Percentiles rank a stretch among this genome's conserved stretches.
phyloP scores from a whole-genome alignment of 2,329 filamentous ascomycete genomes.

The Shiraia sp. region DNA sequence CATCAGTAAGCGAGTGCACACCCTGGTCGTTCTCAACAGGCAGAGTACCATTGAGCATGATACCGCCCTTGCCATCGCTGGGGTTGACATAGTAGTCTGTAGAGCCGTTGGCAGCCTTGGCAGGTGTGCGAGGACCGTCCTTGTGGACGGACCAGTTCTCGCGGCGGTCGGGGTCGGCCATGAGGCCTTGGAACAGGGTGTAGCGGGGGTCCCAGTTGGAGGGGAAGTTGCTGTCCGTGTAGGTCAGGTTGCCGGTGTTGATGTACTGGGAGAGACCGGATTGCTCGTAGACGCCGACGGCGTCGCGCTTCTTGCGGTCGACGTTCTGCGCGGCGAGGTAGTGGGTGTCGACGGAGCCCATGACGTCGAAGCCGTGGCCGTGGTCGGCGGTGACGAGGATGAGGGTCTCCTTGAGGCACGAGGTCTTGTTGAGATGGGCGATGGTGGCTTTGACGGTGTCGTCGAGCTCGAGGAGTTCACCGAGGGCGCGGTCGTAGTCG shows the following conservation, averaged over 20 bases:
- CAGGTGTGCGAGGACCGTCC: constrained; percentile 65
- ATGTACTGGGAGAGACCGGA: constrained; percentile 78
- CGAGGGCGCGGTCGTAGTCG: constrained; percentile 84
- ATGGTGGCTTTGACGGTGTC: constrained; percentile 79
- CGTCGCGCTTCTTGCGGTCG: constrained; percentile 74
- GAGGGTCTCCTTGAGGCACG: constrained; percentile 73
- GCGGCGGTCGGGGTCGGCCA: constrained; percentile 72
- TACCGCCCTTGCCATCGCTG: constrained; percentile 66
- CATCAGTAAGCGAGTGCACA: constrained; percentile 46
- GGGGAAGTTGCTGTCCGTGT: constrained; percentile 78
- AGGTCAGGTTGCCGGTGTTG: constrained; percentile 62
- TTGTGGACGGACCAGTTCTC: constrained; percentile 77
- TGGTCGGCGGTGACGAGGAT: constrained; percentile 85
- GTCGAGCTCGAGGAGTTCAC: constrained; percentile 82
- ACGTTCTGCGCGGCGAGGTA: constrained; percentile 69
- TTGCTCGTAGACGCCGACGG: constrained; percentile 72
- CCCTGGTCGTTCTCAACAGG: constrained; percentile 64
- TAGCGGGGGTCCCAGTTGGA: constrained; percentile 85
- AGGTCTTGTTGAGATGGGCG: constrained; percentile 67
- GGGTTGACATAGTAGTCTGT: constrained; percentile 70
- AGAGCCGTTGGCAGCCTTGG: constrained; percentile 56
- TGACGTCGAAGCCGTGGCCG: constrained; percentile 88
- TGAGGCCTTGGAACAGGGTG: constrained; percentile 73
- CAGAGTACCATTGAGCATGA: constrained; percentile 76
- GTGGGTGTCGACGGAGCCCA: constrained; percentile 77